These are phyloP conservation scores for Alternaria arbusti DNA, from an alignment of 2,329 filamentous ascomycete genomes.

Conservation along the genomic window DNA sequence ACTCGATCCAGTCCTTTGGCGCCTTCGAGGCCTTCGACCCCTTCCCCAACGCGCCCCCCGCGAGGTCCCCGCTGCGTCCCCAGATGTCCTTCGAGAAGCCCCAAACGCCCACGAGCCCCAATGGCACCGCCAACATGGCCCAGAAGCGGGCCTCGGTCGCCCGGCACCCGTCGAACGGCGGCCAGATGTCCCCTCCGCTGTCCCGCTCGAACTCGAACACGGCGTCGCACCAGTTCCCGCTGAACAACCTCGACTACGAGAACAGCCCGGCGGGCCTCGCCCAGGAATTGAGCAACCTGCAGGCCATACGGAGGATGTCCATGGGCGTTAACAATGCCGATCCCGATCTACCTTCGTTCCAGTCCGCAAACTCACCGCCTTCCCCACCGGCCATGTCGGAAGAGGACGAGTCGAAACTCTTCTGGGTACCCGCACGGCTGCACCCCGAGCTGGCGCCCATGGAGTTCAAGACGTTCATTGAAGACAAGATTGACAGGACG, in stretches of 20 bases:
- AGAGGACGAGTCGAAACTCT: slow-evolving; percentile 85
- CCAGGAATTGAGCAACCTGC: slow-evolving; percentile 89
- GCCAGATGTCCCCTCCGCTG: slow-evolving; percentile 48
- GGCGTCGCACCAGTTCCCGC: slow-evolving; percentile 68
- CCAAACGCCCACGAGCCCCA: slow-evolving; percentile 23
- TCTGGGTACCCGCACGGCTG: slow-evolving; percentile 94
- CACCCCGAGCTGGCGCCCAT: slow-evolving; percentile 94
- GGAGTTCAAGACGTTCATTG: slow-evolving; percentile 95
- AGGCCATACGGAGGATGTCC: slow-evolving; percentile 88
- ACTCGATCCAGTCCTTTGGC: slow-evolving; percentile 48
- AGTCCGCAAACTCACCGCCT: slow-evolving; percentile 64
- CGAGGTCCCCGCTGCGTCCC: slow-evolving; percentile 46
- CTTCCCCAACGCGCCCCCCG: slow-evolving; percentile 50
- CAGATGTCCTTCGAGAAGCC: slow-evolving; percentile 33
- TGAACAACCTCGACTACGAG: slow-evolving; percentile 88
- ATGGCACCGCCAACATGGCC: slow-evolving; percentile 19
- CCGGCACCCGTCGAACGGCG: slow-evolving; percentile 21
- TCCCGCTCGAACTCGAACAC: slow-evolving; percentile 46
- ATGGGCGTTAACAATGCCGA: slow-evolving; percentile 82
- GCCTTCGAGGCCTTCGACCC: slow-evolving; percentile 39
- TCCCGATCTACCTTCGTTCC: slow-evolving; percentile 78
- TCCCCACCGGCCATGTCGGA: slow-evolving; percentile 72
- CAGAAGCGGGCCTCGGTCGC: slow-evolving; percentile 20
- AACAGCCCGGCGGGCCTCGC: slow-evolving; percentile 88
- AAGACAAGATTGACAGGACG: slow-evolving; percentile 90